Evolutionary conservation across 2,329 filamentous ascomycete genomes (phyloP).

Genomic region (Pseudogymnoascus sp.): DNA sequence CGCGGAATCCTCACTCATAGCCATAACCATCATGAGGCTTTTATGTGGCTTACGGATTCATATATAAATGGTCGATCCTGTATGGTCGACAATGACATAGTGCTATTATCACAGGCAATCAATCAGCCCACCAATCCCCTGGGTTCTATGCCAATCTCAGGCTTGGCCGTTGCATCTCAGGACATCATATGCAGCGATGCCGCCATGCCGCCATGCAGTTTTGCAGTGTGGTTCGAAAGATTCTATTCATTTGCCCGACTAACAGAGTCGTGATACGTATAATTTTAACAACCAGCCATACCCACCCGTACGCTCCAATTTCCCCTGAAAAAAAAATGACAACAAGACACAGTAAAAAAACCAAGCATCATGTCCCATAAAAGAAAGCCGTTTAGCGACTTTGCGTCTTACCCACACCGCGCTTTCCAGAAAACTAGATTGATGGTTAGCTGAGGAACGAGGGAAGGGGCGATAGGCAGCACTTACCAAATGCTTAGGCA

Average conservation of each 20-base stretch:
- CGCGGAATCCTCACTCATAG: background rate
- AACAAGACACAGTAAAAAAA: constrained; percentile 7
- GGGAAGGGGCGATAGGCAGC: constrained; percentile 11
- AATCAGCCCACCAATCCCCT: constrained; percentile 1
- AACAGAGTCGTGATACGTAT: constrained; percentile 8
- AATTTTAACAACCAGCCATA: constrained; percentile 8
- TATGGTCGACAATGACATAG: background rate
- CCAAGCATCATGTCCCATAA: constrained; percentile 4
- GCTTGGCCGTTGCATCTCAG: background rate
- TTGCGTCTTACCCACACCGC: constrained; percentile 82
- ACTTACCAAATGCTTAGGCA: constrained; percentile 87
- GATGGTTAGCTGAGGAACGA: constrained; percentile 26
- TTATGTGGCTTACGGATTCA: constrained; percentile 1
- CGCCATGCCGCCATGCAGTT: background rate
- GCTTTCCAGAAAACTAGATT: constrained; percentile 73
- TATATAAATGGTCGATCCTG: background rate
- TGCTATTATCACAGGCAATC: constrained; percentile 4
- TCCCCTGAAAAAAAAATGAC: constrained; percentile 9
- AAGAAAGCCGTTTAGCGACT: constrained; percentile 45
- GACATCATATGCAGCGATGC: background rate
- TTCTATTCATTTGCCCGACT: constrained; percentile 7
- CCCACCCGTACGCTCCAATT: background rate
- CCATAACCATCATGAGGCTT: background rate
- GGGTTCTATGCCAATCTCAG: background rate
- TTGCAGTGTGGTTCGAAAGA: background rate